Conservation (phyloP, 140 eudicot genomes). For the Cichorium intybus region DNA sequence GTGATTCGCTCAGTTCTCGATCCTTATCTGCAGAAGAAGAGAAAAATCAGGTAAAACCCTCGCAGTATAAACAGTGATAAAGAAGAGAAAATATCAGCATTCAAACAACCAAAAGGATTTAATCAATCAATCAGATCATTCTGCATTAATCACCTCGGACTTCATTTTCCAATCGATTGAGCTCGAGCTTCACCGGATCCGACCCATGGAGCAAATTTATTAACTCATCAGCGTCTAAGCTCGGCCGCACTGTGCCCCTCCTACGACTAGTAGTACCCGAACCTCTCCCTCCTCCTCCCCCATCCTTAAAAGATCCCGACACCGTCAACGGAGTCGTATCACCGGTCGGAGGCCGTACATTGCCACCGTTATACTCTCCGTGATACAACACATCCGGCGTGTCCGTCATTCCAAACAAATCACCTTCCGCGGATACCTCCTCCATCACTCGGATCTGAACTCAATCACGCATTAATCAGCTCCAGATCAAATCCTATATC, state of each 20-base stretch:
- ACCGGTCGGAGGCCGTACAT: conserved; percentile 40
- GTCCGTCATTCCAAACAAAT: conserved; percentile 29
- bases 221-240: conserved; percentile 83
- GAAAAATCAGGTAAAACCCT: conserved; percentile 10
- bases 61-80: background rate
- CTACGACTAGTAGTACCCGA: conserved; percentile 43
- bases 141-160: conserved; percentile 68
- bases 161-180: conserved; percentile 94
- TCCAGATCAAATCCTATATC: conserved; percentile 7
- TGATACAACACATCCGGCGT: conserved; percentile 54
- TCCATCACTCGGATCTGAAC: conserved; percentile 41
- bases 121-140: conserved; percentile 36
- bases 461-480: conserved; percentile 38
- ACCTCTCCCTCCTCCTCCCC: conserved; percentile 34
- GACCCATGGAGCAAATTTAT: conserved; percentile 84
- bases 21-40: conserved; percentile 70
- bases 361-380: conserved; percentile 47
- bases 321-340: conserved; percentile 47
- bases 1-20: conserved; percentile 83
- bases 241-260: conserved; percentile 67
- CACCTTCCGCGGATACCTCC: conserved; percentile 25
- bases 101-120: conserved; percentile 11
- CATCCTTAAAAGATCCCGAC: conserved; percentile 62
- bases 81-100: conserved; percentile 21
- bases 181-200: conserved; percentile 99